Evolutionary conservation across 139 green algal genomes (phyloP), one percentile per base, ranked within the genome.

Genomic region (Limnomonas spitsbergensis): DNA sequence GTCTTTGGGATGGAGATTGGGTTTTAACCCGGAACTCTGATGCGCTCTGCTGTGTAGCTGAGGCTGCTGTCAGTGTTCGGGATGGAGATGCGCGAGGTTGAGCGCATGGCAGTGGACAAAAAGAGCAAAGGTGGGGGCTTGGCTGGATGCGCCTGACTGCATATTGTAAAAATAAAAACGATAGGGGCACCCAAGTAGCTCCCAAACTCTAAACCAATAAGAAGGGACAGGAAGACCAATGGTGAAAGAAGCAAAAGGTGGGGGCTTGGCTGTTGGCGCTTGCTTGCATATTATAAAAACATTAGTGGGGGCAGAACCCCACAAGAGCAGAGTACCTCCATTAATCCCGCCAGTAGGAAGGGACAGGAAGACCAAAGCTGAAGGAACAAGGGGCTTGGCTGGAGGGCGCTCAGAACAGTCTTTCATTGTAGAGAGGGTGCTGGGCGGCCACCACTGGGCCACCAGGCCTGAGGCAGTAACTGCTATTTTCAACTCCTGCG

Each of bases 1-100:
- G 42, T 54, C 6, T 6, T 54, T 9, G 7, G 6, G 42, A 9
- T 54, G 6, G 42, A 9, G 6, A 27, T 54, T 9, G 9, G 42
- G 7, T 54, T 6, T 9, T 9, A 6, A 9, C 42, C 9, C 42
- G 7, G 7, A 70, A 35, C 56, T 37, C 24, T 24, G 29, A 14
- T 38, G 6, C 29, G 9, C 56, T 35, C 56, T 9, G 29, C 7
- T 38, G 29, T 20, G 36, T 31, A 74, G 67, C 7, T 24, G 7
- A 39, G 24, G 20, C 9, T 74, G 34, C 7, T 74, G 9, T 74
- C 67, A 53, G 31, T 74, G 4, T 74, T 74, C 40, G 67, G 67
- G 3, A 74, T 74, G 9, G 67, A 74, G 67, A 74, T 74, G 67
- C 7, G 34, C 4, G 67, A 74, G 29, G 4, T 74, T 27, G 34